Evolutionary conservation across 768 basidiomycete genomes (phyloP).

Genomic region (Coprinopsis sp.): DNA sequence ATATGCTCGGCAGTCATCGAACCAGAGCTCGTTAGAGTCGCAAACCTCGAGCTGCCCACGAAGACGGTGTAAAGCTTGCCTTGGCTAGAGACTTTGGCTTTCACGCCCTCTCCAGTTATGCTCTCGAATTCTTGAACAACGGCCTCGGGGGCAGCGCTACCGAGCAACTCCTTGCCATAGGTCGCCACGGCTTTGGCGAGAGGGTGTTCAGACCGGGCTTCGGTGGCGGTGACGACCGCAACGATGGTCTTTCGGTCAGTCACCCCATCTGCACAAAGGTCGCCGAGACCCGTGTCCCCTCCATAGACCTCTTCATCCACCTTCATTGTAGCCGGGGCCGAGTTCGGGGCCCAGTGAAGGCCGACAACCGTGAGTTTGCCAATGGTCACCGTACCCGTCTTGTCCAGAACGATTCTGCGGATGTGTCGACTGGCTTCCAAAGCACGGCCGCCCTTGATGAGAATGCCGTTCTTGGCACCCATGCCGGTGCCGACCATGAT

Average conservation of each 20-base stretch:
- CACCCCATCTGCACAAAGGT: slow-evolving; percentile 55
- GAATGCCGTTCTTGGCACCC: slow-evolving; percentile 92
- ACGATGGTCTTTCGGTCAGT: slow-evolving; percentile 60
- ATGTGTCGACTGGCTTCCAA: slow-evolving; percentile 86
- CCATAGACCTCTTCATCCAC: slow-evolving; percentile 37
- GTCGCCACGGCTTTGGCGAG: slow-evolving; percentile 89
- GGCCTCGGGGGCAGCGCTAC: slow-evolving; percentile 43
- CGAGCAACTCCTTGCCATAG: slow-evolving; percentile 67
- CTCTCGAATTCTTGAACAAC: slow-evolving; percentile 76
- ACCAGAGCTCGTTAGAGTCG: slow-evolving; percentile 45
- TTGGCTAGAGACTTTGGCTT: slow-evolving; percentile 55
- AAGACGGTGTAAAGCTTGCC: slow-evolving; percentile 54
- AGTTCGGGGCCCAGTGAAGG: slow-evolving; percentile 59
- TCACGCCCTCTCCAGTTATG: slow-evolving; percentile 84
- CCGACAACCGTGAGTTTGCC: slow-evolving; percentile 86
- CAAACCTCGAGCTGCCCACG: slow-evolving; percentile 74
- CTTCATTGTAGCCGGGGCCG: slow-evolving; percentile 11
- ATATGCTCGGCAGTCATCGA: slow-evolving; percentile 59
- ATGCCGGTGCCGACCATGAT: slow-evolving; percentile 99
- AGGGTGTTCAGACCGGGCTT: slow-evolving; percentile 93
- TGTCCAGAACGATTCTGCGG: slow-evolving; percentile 84
- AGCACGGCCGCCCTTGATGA: slow-evolving; percentile 96
- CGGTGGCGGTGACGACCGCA: slow-evolving; percentile 80
- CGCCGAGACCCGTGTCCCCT: slow-evolving; percentile 39
- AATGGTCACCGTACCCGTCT: slow-evolving; percentile 95